Evolutionary conservation across 2,329 filamentous ascomycete species (phyloP), one percentile per base, ranked within the genome.

Genomic region (Diplodia mutila): DNA sequence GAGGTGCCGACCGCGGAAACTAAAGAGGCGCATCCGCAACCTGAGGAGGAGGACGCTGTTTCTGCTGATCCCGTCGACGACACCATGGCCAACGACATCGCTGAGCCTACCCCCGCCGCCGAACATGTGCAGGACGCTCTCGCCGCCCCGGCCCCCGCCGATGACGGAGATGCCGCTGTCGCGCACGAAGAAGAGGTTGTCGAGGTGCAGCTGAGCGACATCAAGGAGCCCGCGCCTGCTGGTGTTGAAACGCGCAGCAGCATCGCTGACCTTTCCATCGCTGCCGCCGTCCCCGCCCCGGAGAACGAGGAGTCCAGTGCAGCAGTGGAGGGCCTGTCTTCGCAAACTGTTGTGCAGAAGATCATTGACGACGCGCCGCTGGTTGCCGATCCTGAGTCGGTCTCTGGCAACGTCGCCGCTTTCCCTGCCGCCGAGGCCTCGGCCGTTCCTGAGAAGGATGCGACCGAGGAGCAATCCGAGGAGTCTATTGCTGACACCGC

Each of bases 181-280:
- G 25, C 7, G 29, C 16, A 39, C 16, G 39, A 61, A 27, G 9
- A 23, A 12, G 23, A 61, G 3, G 34, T 42, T 21, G 34, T 59
- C 18, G 54, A 59, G 23, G 51, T 42, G 3, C 51, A 55, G 51
- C 63, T 65, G 7, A 53, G 32, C 34, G 37, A n/a, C 18, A 55
- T 65, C 63, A 66, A 66, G 27, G 64, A 66, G 27, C 64, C 52
- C 3, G 39, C 32, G 23, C 64, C 64, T 7, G 12, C 34, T 8
- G 64, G 49, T 27, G 16, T 49, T 14, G 42, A 14, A 23, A 37
- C 27, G 18, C 42, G 21, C 27, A n/a, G 27, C 11, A 27, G 18
- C 25, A 49, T 61, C 18, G 42, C 8, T 18, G 59, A 51, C 46
- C 9, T 61, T 11, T 21, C 42, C 8, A 46, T n/a, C 16, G 37